Percentiles rank a stretch among this genome's conserved stretches.
phyloP scores from a whole-genome alignment of 2,329 filamentous ascomycete genomes.

The Thermoascus crustaceus region DNA sequence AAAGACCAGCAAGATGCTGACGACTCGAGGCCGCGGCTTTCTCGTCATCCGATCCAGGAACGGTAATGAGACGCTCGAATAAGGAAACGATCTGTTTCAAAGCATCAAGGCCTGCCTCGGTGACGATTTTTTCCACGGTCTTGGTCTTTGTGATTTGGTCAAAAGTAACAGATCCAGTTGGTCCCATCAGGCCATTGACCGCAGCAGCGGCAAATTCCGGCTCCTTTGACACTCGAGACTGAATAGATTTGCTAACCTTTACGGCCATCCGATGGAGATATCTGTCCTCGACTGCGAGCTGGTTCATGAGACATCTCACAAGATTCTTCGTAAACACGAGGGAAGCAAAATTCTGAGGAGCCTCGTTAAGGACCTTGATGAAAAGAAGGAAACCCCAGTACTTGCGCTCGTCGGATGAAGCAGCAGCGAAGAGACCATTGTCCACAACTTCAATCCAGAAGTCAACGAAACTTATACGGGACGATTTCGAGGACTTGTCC shows the following conservation, averaged over 20 bases:
- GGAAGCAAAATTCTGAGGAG: conserved; percentile 43
- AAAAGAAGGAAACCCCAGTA: conserved; percentile 87
- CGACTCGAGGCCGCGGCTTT: conserved; percentile 39
- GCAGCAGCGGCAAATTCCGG: conserved; percentile 53
- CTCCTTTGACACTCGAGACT: conserved; percentile 54
- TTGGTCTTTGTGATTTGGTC: conserved; percentile 81
- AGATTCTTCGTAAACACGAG: conserved; percentile 75
- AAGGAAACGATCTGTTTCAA: conserved; percentile 48
- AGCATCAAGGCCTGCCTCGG: conserved; percentile 46
- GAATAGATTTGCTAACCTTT: conserved; percentile 65
- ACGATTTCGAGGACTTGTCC: conserved; percentile 27
- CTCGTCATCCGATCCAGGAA: conserved; percentile 39
- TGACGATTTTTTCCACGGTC: conserved; percentile 67
- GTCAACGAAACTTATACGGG: conserved; percentile 50
- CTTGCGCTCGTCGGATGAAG: conserved; percentile 79
- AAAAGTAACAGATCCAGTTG: conserved; percentile 66
- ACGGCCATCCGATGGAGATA: conserved; percentile 72
- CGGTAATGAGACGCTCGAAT: conserved; percentile 39
- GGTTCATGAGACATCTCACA: conserved; percentile 73
- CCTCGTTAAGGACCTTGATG: conserved; percentile 58
- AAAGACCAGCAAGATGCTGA: conserved; percentile 44
- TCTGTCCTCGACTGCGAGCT: conserved; percentile 66
- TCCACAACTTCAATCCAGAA: conserved; percentile 87
- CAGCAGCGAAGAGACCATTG: conserved; percentile 73
- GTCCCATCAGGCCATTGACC: conserved; percentile 59